Evolutionary conservation across 306 rosid genomes (phyloP), one percentile per base, ranked within the genome.

Genomic region (Betula pendula): DNA sequence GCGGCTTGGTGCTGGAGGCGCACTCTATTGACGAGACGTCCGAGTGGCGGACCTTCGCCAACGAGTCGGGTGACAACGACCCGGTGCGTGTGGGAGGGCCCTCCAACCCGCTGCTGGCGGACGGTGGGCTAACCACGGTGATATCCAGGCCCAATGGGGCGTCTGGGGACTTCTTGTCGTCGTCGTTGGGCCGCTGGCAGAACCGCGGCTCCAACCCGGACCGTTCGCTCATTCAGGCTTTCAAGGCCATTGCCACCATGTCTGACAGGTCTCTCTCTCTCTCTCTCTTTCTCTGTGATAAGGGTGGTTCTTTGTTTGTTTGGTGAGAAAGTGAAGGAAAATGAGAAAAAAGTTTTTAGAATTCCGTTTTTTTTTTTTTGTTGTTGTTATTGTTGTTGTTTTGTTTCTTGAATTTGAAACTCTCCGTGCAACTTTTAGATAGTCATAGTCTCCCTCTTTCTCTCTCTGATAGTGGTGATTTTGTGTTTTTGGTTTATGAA

Each of bases 21-120:
- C 98, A 92, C 86, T 88, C 97, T 88, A 90, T 92, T 7, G 98
- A 95, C 51, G 97, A 95, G 84, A 92, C 88, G 47, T 92, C 97
- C 0, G 98, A 95, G 90, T 95, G 98, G 98, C 75, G 98, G 52
- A 88, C 82, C 38, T 92, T 95, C 81, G 95, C 97, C 9, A 92
- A 95, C 80, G 97, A 90, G 88, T 88, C 98, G 5, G 97, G 97
- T 9, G 97, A 95, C 35, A 95, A 90, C 79, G 97, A 95, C 80
- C 98, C 98, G 0, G 96, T 88, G 16, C 97, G 97, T 68, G 98
- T 95, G 3, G 98, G 98, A 0, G 97, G 98, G 0, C 97, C 97
- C 8, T 77, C 89, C n/a, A 95, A 95, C 72, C 98, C 96, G 0
- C 93, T 95, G 8, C 84, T 95, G 12, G 85, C 90, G 15, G 97